A percentile compares a stretch with the other conserved stretches of the same genome.
phyloP scores from a whole-genome alignment of 371 early-diverging fungal species.

The Apophysomyces elegans region DNA sequence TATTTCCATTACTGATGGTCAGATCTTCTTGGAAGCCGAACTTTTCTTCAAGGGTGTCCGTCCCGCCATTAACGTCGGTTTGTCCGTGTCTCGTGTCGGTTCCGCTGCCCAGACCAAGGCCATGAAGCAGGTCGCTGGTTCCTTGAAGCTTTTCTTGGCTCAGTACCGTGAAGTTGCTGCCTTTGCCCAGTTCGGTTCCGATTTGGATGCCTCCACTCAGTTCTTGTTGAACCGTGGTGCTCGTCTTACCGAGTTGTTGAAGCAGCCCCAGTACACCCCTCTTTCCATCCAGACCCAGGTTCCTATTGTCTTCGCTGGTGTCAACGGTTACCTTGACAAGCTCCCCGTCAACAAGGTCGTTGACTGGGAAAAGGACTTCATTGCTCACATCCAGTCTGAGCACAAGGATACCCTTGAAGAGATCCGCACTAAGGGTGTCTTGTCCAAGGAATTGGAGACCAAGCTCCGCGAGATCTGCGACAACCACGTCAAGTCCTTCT shows the following conservation, averaged over 20 bases:
- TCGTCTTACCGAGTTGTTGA: constrained; percentile 86
- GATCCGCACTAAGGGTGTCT: constrained; percentile 77
- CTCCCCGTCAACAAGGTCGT: constrained; percentile 83
- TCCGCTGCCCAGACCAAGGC: constrained; percentile 98
- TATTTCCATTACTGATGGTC: too few relatives aligned
- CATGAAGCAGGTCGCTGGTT: constrained; percentile 98
- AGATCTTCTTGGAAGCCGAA: too few relatives aligned
- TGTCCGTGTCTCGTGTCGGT: constrained; percentile 98
- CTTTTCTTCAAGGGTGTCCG: too few relatives aligned
- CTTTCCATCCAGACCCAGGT: constrained; percentile 92
- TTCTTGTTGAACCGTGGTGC: constrained; percentile 98
- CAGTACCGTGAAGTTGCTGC: constrained; percentile 99
- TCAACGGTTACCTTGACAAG: constrained; percentile 96
- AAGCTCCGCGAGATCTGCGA: constrained; percentile 74
- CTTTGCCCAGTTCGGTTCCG: constrained; percentile 98
- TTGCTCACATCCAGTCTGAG: constrained; percentile 80
- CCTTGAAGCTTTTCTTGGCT: constrained; percentile 96
- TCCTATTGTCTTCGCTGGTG: too few relatives aligned
- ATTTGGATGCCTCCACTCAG: constrained; percentile 97
- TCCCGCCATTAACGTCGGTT: constrained; percentile 90
- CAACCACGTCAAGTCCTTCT: constrained; percentile 80
- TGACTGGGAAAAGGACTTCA: constrained; percentile 84
- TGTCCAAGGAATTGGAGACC: constrained; percentile 63
- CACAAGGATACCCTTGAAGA: constrained; percentile 80
- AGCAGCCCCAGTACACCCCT: constrained; percentile 90